Evolutionary conservation across 2,329 filamentous ascomycete species (phyloP).

Genomic region (Pseudonectria buxi): DNA sequence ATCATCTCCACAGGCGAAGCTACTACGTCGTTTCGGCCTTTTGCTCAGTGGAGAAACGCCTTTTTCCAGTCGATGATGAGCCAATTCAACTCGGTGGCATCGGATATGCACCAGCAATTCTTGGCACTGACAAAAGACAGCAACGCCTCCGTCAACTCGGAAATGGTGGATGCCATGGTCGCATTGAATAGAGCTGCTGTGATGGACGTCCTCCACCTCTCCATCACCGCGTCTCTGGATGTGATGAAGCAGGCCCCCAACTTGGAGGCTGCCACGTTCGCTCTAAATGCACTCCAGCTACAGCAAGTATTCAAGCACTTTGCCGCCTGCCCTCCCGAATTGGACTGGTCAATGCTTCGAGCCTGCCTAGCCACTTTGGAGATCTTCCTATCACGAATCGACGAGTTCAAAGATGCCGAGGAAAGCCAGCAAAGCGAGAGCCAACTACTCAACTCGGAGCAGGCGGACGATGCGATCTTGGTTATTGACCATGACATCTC

Average conservation of each 20-base stretch:
- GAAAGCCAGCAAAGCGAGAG: constrained; percentile 33
- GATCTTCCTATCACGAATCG: constrained; percentile 39
- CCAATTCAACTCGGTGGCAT: constrained; percentile 50
- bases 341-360: constrained; percentile 43
- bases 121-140: constrained; percentile 40
- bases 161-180: constrained; percentile 43
- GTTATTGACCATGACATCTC: constrained; percentile 44
- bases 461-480: constrained; percentile 40
- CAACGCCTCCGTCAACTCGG: constrained; percentile 35
- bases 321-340: constrained; percentile 32
- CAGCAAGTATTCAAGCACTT: constrained; percentile 46
- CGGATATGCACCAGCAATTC: constrained; percentile 51
- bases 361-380: constrained; percentile 41
- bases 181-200: constrained; percentile 45
- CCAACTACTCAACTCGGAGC: constrained; percentile 31
- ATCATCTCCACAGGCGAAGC: constrained; percentile 41
- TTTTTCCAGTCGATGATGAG: constrained; percentile 52
- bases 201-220: constrained; percentile 46
- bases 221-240: constrained; percentile 42
- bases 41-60: constrained; percentile 44
- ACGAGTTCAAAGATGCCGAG: constrained; percentile 32
- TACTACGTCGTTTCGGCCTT: constrained; percentile 42
- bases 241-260: constrained; percentile 41
- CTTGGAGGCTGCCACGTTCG: constrained; percentile 41
- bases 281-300: constrained; percentile 43